Evolutionary conservation across 192 early-diverging fungal species (phyloP), one percentile per base, ranked within the genome.

Genomic region (Coemansia sp.): DNA sequence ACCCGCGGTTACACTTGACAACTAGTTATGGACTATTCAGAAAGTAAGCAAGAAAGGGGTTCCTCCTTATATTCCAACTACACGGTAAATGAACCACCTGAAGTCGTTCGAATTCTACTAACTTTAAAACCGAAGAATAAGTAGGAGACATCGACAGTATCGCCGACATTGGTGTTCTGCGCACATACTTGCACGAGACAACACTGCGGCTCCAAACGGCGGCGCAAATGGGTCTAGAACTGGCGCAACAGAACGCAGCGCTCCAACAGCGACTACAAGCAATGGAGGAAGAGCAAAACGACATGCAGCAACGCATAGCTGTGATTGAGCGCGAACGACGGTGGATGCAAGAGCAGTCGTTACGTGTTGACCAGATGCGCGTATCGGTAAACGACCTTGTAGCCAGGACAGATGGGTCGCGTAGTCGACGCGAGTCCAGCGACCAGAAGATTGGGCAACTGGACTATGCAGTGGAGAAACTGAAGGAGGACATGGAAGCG

Each of bases 281-380:
- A 2, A 17, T 74, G 14, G 61, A 62, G 31, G 48, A 42, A 7
- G 48, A 38, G 6, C 65, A 81, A 11, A 61, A 66, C 20, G 72
- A 71, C 27, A 55, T 81, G 47, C 59, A 38, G 1, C 67, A 68
- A 50, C 69, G 72, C 0, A 50, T 81, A 36, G 34, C 33, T 15
- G 30, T 74, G 14, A 38, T 74, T 7, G 78, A 81, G 62, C 64
- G 69, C 15, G 78, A 81, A 59, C 64, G 69, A 6, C 55, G 72
- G 50, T 71, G 78, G 68, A 68, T 74, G 62, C 78, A 81, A 38
- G 68, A 81, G 45, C 72, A 81, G 57, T 81, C 72, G 6, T 37
- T 81, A 17, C 64, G 72, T 3, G 59, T 81, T 8, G 78, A 81
- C 56, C 72, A 81, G 34, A 13, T 75, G 8, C 36, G 62, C 3